Evolutionary conservation across 176 grass and related monocot species (phyloP), one percentile per base, ranked within the genome.

Genomic region (Oryza glumipatula): DNA sequence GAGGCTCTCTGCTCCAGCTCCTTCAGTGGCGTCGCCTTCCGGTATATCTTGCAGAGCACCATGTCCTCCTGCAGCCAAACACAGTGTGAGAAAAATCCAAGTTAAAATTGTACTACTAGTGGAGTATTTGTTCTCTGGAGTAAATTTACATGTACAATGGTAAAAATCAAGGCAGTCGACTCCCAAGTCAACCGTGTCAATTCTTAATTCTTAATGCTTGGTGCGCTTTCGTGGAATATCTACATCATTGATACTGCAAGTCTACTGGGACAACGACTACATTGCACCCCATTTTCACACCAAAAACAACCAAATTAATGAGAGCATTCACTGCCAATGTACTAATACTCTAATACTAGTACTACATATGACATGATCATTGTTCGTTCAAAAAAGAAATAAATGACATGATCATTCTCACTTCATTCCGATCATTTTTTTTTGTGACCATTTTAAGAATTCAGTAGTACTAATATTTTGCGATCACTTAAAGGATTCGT

Each of bases 41-140:
- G 83, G 72, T 98, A 98, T 17, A 98, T 87, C 84, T 98, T 98
- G 85, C 95, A 98, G 6, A 98, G 70, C 74, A 98, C 95, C 74
- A 89, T 91, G 76, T 98, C 86, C 73, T 94, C 88, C 89, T 93
- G 80, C 64, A 47, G 8, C 24, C 39, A 56, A 30, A 30, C 26
- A 68, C n/a, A 30, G 5, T 16, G 48, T 77, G 36, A 85, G 36
- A 32, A 15, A 41, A n/a, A 63, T 9, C 4, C 35, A 36, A 63
- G 17, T 56, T 7, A 8, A 21, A 56, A 56, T 63, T 11, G 35
- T 36, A 36, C 7, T 63, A 1, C 4, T 8, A 26, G 26, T 26
- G 26, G 26, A 30, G 28, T 30, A 0, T 21, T 19, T 58, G 52
- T 60, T 63, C 58, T 3, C 0, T 22, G 58, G 58, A 23, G 21